These are phyloP conservation scores for Diutina pseudorugosa DNA, from an alignment of 1,139 yeast species.

Conservation along the genomic window DNA sequence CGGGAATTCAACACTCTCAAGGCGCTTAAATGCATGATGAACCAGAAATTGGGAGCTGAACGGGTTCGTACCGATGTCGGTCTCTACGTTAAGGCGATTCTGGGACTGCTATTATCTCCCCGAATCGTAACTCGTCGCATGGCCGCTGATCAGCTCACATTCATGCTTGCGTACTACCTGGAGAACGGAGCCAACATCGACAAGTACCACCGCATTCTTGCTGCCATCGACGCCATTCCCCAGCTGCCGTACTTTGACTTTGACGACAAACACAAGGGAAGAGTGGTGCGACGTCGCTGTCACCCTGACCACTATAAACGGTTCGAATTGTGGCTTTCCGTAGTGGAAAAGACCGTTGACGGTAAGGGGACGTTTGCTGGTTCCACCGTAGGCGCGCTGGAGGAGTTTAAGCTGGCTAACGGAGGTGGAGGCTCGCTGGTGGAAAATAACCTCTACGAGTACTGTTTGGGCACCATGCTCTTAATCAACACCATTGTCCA, in stretches of 20 bases:
- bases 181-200: slow-evolving; percentile 17
- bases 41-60: slow-evolving; percentile 32
- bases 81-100: slow-evolving; percentile 27
- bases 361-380: slow-evolving; percentile 82
- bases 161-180: slow-evolving; percentile 32
- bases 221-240: slow-evolving; percentile 51
- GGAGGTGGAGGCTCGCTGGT: neutral
- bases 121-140: slow-evolving; percentile 64
- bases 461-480: slow-evolving; percentile 67
- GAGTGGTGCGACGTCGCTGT: slow-evolving; percentile 21
- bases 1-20: slow-evolving; percentile 35
- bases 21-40: slow-evolving; percentile 37
- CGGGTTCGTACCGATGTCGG: slow-evolving; percentile 30
- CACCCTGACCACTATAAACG: slow-evolving; percentile 35
- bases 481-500: slow-evolving; percentile 63
- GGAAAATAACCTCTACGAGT: slow-evolving; percentile 40
- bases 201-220: slow-evolving; percentile 52
- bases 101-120: slow-evolving; percentile 39
- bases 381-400: slow-evolving; percentile 85
- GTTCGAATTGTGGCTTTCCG: slow-evolving; percentile 76
- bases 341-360: slow-evolving; percentile 63
- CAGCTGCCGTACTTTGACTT: slow-evolving; percentile 48
- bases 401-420: slow-evolving; percentile 35
- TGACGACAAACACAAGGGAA: slow-evolving; percentile 5
- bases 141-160: slow-evolving; percentile 64